Conservation (phyloP, 768 basidiomycete species). For the Goffeauzyma gilvescens region DNA sequence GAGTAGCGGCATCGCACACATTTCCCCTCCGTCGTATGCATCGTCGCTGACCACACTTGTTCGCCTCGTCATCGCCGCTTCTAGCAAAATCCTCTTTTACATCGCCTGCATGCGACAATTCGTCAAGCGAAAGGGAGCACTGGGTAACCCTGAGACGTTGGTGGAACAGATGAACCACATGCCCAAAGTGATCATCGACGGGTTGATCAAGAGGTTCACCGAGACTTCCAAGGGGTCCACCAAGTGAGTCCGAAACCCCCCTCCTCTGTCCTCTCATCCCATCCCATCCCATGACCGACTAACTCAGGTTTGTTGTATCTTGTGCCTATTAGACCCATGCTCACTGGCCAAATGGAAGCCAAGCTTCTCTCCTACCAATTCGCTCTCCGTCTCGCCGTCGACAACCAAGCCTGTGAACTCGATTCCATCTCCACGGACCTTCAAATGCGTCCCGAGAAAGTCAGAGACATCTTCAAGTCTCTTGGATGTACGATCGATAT, state of each 20-base stretch:
- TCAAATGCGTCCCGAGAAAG: constrained; percentile 42
- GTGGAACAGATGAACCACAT: constrained; percentile 43
- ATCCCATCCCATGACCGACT: neutral
- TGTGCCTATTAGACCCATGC: constrained; percentile 31
- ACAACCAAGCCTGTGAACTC: constrained; percentile 56
- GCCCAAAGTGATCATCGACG: constrained; percentile 50
- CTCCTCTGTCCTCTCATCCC: neutral
- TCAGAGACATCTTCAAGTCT: constrained; percentile 54
- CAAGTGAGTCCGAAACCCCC: constrained; percentile 37
- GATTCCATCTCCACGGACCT: constrained; percentile 54
- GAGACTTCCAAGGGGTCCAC: constrained; percentile 51
- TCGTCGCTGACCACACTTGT: neutral
- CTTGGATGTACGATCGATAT: constrained; percentile 58
- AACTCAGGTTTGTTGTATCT: neutral
- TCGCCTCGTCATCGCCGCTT: neutral
- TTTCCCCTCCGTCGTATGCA: neutral
- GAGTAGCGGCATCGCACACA: constrained; percentile 29
- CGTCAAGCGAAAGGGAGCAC: constrained; percentile 34
- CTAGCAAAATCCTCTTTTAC: constrained; percentile 58
- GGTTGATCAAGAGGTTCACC: constrained; percentile 59
- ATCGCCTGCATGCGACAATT: constrained; percentile 67
- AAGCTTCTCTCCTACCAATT: constrained; percentile 61
- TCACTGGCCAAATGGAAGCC: constrained; percentile 53
- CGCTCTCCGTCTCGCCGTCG: constrained; percentile 57
- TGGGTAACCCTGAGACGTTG: constrained; percentile 38